Evolutionary conservation across 2,329 filamentous ascomycete genomes (phyloP), one percentile per base, ranked within the genome.

Genomic region (Metarhizium rileyi): DNA sequence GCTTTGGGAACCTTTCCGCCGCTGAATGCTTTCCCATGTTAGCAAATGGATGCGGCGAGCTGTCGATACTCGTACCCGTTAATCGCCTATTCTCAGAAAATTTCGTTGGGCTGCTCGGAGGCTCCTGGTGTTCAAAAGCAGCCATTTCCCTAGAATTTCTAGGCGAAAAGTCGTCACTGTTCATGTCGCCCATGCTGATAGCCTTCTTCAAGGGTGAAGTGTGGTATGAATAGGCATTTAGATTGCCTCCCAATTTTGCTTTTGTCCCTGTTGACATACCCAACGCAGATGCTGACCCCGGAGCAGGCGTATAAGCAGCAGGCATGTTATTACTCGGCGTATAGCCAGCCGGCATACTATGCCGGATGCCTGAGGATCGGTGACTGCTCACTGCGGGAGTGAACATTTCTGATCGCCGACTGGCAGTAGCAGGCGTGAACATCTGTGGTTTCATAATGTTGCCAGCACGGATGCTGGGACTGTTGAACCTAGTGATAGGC

Each of bases 181-280:
- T 70, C 41, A 81, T 71, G 50, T 86, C 66, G 66, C 80, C 66
- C 70, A 87, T 58, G 73, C 81, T 81, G 14, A 72, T 72, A 2
- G 86, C 76, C 64, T 95, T 95, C 59, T 89, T 85, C 12, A 97
- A 66, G 0, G 91, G 91, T 10, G 88, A 95, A 38, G 84, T 86
- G 5, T 83, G 82, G 63, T 95, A 88, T 5, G 78, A 84, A 64
- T 83, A 90, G 1, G 94, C 76, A 14, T 90, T 90, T 46, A 95
- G 71, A 61, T 78, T 91, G 2, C 90, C 89, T 16, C 89, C 89
- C 61, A 70, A 71, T 51, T 59, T 63, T 4, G 58, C 48, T 7
- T 53, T 62, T 1, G 61, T 50, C 45, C 55, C 57, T 5, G 59
- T 59, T 14, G 63, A 51, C 23, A 55, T 56, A 16, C 56, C 36